Base-by-base conservation (phyloP, 2,329 filamentous ascomycete genomes). In the Bipolaris sorokiniana region DNA sequence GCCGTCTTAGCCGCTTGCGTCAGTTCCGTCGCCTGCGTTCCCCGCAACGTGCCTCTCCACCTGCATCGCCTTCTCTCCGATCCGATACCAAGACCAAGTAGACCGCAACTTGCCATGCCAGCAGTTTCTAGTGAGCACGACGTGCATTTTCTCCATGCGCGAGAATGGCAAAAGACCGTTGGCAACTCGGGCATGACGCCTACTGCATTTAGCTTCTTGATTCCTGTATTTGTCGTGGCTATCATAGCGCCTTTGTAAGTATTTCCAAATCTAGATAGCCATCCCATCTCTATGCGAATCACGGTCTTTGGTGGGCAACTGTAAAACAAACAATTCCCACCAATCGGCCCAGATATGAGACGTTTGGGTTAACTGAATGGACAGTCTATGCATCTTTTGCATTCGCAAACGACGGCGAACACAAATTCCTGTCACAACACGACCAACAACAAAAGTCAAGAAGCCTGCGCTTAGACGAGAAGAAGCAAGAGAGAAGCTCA, bases 211-310 rank as follows among this genome's bases (percentile, higher is more conserved):
- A 64, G 64, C 1, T 73, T 74, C 28, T 48, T 74, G 22, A 63
- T 72, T 22, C 70, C 71, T 0, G 59, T 74, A 1, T 67, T 74
- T 16, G 48, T 71, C 3, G 57, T 72, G 20, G 67, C 72, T 22
- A 59, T 74, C 16, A 56, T 67, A 44, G 65, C 56, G 36, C 71
- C 71, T 13, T 66, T 72, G 71, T 73, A 64, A 64, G 71, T 64
- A 20, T 26, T 20, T 26, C 26, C 15, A 34, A n/a, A 22, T 15
- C 13, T 10, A 22, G 46, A 26, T 6, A 4, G 6, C 7, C 7
- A 20, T 22, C 10, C 15, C 18, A 33, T 42, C 18, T 22, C 10
- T 36, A 9, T 28, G 23, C 26, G 10, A 23, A 38, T 5, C 9
- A 18, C 5, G n/a, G 9, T 28, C 15, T 34, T 15, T 28, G 9